phyloP scores from a whole-genome alignment of 768 basidiomycete species.

The Hebeloma cylindrosporum region DNA sequence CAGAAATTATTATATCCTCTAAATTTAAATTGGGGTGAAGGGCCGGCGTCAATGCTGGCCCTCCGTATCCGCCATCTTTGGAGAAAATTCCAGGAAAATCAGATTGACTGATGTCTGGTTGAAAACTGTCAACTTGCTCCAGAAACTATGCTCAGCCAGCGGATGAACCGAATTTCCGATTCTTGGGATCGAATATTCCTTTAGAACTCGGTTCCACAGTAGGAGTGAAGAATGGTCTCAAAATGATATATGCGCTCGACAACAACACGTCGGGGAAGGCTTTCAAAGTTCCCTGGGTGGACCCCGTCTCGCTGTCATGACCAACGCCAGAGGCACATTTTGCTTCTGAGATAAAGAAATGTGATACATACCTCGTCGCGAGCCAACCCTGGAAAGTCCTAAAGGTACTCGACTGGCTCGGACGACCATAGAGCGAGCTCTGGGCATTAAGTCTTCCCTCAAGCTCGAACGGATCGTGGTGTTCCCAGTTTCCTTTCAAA shows the following conservation, averaged over 20 bases:
- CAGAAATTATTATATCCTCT: slow-evolving; percentile 63
- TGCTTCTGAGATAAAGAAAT: not conserved
- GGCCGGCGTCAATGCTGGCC: slow-evolving; percentile 49
- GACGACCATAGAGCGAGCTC: slow-evolving; percentile 61
- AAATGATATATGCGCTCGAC: slow-evolving; percentile 69
- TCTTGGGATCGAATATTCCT: slow-evolving; percentile 47
- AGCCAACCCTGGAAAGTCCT: slow-evolving; percentile 81
- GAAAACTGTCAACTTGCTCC: not conserved
- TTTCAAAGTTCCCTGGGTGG: slow-evolving; percentile 65
- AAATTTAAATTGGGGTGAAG: slow-evolving; percentile 70
- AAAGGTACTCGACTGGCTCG: slow-evolving; percentile 53
- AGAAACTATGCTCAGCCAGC: not conserved
- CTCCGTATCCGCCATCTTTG: slow-evolving; percentile 37
- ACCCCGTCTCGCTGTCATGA: slow-evolving; percentile 56
- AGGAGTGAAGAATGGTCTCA: slow-evolving; percentile 75
- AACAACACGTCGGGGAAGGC: slow-evolving; percentile 68
- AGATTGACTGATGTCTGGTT: slow-evolving; percentile 43
- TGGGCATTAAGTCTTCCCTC: slow-evolving; percentile 58
- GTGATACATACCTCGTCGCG: slow-evolving; percentile 51
- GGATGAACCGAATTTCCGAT: slow-evolving; percentile 52
- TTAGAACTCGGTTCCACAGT: slow-evolving; percentile 38
- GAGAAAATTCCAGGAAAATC: slow-evolving; percentile 54
- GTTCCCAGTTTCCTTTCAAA: slow-evolving; percentile 58
- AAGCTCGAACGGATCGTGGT: slow-evolving; percentile 68
- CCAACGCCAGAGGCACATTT: not conserved